phyloP scores from a whole-genome alignment of 306 rosid species.

The Casuarina cunninghamiana region DNA sequence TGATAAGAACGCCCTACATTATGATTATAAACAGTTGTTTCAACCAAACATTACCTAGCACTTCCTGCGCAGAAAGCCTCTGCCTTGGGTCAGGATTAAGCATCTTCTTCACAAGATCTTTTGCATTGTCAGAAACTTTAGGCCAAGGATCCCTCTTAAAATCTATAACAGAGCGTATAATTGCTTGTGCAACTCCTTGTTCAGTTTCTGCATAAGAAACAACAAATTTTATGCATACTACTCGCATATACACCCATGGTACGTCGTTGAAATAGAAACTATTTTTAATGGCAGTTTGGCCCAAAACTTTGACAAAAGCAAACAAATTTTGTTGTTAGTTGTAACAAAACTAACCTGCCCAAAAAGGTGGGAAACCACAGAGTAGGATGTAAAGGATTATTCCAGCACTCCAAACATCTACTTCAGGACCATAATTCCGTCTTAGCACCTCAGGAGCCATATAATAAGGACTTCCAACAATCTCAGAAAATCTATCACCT shows the following conservation, averaged over 20 bases:
- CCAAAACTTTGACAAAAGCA: background rate
- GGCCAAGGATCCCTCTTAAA: conserved; percentile 99
- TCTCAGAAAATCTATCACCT: conserved; percentile 83
- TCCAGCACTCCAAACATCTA: conserved; percentile 99
- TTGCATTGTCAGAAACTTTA: conserved; percentile 91
- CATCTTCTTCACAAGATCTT: conserved; percentile 97
- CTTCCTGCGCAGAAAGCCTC: conserved; percentile 86
- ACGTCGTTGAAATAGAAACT: background rate
- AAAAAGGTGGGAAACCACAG: conserved; percentile 96
- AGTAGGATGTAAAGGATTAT: conserved; percentile 93
- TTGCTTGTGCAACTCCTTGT: conserved; percentile 98
- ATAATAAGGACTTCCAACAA: conserved; percentile 98
- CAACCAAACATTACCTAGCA: conserved; percentile 61
- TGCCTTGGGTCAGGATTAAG: conserved; percentile 82
- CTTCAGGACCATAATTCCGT: conserved; percentile 83
- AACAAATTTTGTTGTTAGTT: background rate
- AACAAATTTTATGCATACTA: background rate
- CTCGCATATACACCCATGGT: background rate
- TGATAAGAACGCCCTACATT: background rate
- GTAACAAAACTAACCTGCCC: conserved; percentile 82
- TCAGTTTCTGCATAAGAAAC: conserved; percentile 79
- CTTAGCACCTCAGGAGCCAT: conserved; percentile 98
- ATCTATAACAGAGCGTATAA: conserved; percentile 79
- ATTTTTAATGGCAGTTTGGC: background rate
- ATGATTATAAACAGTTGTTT: conserved; percentile 5